Conservation (phyloP, 2,329 filamentous ascomycete species). For the Scedosporium aurantiacum region DNA sequence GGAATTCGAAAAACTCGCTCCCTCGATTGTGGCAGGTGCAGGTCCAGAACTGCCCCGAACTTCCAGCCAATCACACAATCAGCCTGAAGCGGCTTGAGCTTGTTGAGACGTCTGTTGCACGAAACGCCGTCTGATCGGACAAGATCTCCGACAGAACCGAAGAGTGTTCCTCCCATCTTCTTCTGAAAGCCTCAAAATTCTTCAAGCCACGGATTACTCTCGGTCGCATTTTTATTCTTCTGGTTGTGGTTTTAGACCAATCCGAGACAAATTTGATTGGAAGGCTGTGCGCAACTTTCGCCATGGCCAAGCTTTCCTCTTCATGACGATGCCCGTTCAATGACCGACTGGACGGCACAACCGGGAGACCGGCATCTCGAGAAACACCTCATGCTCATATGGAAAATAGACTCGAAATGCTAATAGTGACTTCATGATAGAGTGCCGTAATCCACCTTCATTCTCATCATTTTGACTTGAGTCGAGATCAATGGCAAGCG, state of each 20-base stretch:
- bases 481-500: too few species aligned
- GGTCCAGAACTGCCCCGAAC: background rate
- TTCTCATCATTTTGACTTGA: too few species aligned
- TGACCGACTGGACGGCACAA: too few species aligned
- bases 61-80: background rate
- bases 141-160: constrained; percentile 7
- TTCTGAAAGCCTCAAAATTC: background rate
- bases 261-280: background rate
- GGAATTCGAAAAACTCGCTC: background rate
- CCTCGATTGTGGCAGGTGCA: background rate
- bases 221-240: background rate
- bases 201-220: background rate
- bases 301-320: too few species aligned
- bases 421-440: too few species aligned
- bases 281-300: background rate
- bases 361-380: too few species aligned
- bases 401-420: too few species aligned
- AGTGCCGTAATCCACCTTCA: too few species aligned
- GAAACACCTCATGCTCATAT: too few species aligned
- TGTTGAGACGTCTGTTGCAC: background rate
- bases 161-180: constrained; percentile 1
- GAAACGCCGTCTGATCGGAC: constrained; percentile 6
- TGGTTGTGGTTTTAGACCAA: background rate
- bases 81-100: background rate
- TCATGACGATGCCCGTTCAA: too few species aligned